phyloP scores from a whole-genome alignment of 2,329 filamentous ascomycete species.

The Pseudogymnoascus sp. region DNA sequence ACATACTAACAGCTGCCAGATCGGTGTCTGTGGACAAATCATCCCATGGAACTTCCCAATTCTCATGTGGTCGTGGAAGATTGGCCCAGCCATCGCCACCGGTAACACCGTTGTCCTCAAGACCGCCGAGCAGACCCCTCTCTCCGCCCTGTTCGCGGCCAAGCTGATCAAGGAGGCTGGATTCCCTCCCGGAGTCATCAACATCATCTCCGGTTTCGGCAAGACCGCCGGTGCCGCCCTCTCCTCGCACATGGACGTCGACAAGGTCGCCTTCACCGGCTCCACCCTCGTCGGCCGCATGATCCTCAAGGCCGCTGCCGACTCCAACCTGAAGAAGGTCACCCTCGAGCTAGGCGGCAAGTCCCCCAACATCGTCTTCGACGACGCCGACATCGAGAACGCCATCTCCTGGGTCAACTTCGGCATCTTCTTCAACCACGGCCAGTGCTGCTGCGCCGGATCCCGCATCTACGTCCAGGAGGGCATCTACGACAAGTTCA shows the following conservation, averaged over 20 bases:
- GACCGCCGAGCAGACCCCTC: constrained; percentile 54
- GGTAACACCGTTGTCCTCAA: constrained; percentile 53
- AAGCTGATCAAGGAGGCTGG: constrained; percentile 52
- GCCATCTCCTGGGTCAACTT: constrained; percentile 54
- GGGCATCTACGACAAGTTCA: constrained; percentile 60
- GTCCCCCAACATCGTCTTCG: constrained; percentile 53
- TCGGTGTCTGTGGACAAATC: constrained; percentile 62
- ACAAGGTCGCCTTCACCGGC: constrained; percentile 60
- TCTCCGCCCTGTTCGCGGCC: constrained; percentile 45
- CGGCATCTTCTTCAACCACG: constrained; percentile 36
- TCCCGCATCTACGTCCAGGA: constrained; percentile 64
- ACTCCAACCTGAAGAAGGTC: constrained; percentile 56
- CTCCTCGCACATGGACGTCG: constrained; percentile 53
- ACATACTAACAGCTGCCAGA: constrained; percentile 20
- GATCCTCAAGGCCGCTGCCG: constrained; percentile 56
- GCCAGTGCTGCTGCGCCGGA: constrained; percentile 45
- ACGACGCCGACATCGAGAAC: constrained; percentile 52
- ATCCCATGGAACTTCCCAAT: constrained; percentile 67
- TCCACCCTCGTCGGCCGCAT: constrained; percentile 51
- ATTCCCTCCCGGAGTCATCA: constrained; percentile 56
- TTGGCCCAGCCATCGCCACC: constrained; percentile 49
- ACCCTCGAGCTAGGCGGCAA: constrained; percentile 56
- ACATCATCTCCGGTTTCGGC: constrained; percentile 58
- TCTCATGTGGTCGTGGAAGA: constrained; percentile 60
- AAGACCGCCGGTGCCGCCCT: constrained; percentile 58